Percentiles rank a stretch among this genome's conserved stretches.
These are phyloP conservation scores for Trichosporon sp. DNA, from an alignment of 1,284 basidiomycete genomes.

Conservation along the genomic window DNA sequence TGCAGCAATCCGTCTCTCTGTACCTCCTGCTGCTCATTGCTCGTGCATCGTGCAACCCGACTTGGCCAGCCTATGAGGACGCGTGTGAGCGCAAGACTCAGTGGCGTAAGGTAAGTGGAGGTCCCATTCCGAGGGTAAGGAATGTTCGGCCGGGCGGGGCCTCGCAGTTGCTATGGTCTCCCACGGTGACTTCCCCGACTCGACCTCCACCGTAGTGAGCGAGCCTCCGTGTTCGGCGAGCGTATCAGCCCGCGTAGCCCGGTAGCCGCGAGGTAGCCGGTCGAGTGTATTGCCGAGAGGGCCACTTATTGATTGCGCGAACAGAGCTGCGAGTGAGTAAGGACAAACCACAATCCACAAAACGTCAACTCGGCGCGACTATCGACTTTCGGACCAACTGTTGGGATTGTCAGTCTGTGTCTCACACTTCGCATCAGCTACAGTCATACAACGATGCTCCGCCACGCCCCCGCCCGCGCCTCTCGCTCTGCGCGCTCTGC, in stretches of 20 bases:
- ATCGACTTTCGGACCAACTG: neutral
- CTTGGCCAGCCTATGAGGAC: no score
- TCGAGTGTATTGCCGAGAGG: slow-evolving; percentile 5
- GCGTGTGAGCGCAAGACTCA: no score
- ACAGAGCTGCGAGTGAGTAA: neutral
- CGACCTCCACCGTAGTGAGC: neutral
- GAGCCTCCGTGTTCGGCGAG: neutral
- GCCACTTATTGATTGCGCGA: neutral
- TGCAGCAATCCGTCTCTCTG: no score
- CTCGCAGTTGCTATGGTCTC: neutral
- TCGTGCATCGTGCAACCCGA: no score
- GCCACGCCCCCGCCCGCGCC: slow-evolving; percentile 1
- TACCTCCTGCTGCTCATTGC: no score
- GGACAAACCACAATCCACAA: neutral
- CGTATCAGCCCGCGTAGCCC: neutral
- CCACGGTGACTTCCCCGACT: neutral
- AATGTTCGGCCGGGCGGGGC: slow-evolving; percentile 14
- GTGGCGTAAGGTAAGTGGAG: neutral
- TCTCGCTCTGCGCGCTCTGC: neutral
- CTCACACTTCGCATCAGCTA: neutral
- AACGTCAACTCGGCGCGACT: neutral
- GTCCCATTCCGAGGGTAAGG: neutral
- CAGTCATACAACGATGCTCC: slow-evolving; percentile 13
- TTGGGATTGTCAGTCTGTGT: neutral
- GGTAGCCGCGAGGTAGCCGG: neutral